phyloP scores from a whole-genome alignment of 108 stramenopile species.

The Asterionellopsis glacialis region DNA sequence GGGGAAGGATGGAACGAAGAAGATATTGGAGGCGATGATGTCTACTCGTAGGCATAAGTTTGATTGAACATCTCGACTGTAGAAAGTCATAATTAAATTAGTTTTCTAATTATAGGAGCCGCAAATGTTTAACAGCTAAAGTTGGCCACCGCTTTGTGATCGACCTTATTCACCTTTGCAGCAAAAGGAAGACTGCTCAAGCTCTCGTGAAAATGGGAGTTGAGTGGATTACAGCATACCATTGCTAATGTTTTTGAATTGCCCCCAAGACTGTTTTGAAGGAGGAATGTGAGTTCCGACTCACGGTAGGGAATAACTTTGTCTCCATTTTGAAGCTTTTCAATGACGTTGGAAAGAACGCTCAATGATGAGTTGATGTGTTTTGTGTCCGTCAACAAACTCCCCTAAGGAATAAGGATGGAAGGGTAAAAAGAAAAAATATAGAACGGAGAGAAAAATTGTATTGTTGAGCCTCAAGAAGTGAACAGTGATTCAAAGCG shows the following conservation, averaged over 20 bases:
- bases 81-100: too few species aligned
- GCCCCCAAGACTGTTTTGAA: conserved; percentile 84
- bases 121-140: conserved; percentile 25
- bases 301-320: conserved; percentile 91
- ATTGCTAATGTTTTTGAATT: conserved; percentile 90
- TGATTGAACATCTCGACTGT: too few species aligned
- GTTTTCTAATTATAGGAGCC: too few species aligned
- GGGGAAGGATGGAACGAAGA: too few species aligned
- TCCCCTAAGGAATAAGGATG: conserved; percentile 20
- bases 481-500: conserved; percentile 1
- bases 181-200: conserved; percentile 86
- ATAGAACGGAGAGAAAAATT: not conserved
- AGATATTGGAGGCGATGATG: too few species aligned
- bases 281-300: conserved; percentile 87
- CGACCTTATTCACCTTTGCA: conserved; percentile 76
- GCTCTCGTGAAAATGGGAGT: conserved; percentile 77
- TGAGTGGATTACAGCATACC: conserved; percentile 86
- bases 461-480: not conserved
- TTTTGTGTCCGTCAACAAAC: conserved; percentile 76
- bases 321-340: conserved; percentile 68
- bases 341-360: conserved; percentile 77
- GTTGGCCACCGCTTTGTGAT: conserved; percentile 51
- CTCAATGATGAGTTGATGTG: conserved; percentile 82
- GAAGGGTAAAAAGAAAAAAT: not conserved
- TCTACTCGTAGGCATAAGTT: too few species aligned